phyloP scores from a whole-genome alignment of 2,329 filamentous ascomycete genomes.

The Arthrobotrys pseudoclavata region DNA sequence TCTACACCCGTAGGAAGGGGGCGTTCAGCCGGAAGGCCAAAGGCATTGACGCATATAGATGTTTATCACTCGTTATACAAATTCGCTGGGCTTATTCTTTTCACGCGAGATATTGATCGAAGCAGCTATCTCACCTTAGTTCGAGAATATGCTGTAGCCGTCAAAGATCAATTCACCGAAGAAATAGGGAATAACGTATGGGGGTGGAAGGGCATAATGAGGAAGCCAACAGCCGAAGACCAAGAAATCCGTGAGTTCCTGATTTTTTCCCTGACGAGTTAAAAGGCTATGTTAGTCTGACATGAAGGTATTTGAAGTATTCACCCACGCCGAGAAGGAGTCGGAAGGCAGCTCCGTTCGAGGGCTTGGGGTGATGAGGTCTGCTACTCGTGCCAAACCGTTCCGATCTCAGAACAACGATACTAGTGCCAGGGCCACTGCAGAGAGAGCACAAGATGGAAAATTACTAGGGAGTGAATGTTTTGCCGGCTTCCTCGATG shows the following conservation, averaged over 20 bases:
- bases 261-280: background rate
- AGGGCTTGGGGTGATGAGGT: conserved; percentile 93
- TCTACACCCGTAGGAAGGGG: conserved; percentile 75
- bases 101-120: conserved; percentile 85
- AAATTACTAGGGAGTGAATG: conserved; percentile 71
- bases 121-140: conserved; percentile 71
- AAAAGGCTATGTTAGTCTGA: background rate
- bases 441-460: conserved; percentile 75
- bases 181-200: conserved; percentile 83
- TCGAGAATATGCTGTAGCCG: conserved; percentile 66
- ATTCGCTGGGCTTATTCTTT: conserved; percentile 88
- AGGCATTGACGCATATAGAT: conserved; percentile 40
- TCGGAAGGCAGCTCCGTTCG: conserved; percentile 82
- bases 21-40: conserved; percentile 73
- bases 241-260: conserved; percentile 72
- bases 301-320: conserved; percentile 69
- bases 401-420: conserved; percentile 78
- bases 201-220: conserved; percentile 83
- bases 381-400: conserved; percentile 84
- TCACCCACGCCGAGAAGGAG: conserved; percentile 90
- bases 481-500: conserved; percentile 83
- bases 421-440: conserved; percentile 68
- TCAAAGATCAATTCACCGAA: conserved; percentile 81
- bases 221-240: conserved; percentile 82
- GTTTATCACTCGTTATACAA: conserved; percentile 75